These are phyloP conservation scores for Corinectria fuckeliana DNA, from an alignment of 2,329 filamentous ascomycete genomes.

Conservation along the genomic window DNA sequence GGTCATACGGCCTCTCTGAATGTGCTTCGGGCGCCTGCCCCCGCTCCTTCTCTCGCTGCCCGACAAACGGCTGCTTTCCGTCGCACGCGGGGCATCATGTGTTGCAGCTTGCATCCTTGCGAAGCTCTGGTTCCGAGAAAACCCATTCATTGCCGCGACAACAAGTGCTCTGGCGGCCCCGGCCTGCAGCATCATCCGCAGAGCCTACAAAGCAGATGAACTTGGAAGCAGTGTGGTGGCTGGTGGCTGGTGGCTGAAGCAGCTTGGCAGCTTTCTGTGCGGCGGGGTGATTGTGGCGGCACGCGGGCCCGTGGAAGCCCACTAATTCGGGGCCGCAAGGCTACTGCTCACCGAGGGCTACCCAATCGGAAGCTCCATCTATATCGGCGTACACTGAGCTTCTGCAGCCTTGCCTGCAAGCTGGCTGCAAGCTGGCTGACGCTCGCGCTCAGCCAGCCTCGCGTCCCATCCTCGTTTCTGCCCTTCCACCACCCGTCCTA, in stretches of 20 bases:
- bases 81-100: slow-evolving; percentile 23
- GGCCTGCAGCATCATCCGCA: slow-evolving; percentile 18
- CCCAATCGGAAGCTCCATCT: slow-evolving; percentile 27
- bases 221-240: not conserved
- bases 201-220: slow-evolving; percentile 9
- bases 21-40: slow-evolving; percentile 7
- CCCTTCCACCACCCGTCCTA: slow-evolving; percentile 8
- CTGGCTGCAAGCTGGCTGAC: slow-evolving; percentile 35
- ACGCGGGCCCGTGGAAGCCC: not conserved
- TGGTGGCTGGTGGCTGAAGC: no score
- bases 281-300: slow-evolving; percentile 13
- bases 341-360: not conserved
- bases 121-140: slow-evolving; percentile 18
- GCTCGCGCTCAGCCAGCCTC: slow-evolving; percentile 27
- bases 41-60: slow-evolving; percentile 18
- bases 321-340: slow-evolving; percentile 5
- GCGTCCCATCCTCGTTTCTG: slow-evolving; percentile 13
- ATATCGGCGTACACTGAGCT: slow-evolving; percentile 14
- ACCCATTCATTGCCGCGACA: slow-evolving; percentile 21
- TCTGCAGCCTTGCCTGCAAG: slow-evolving; percentile 39
- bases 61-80: slow-evolving; percentile 7
- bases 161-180: not conserved
- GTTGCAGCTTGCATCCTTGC: slow-evolving; percentile 26
- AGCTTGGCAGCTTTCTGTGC: not conserved
- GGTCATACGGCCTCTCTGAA: slow-evolving; percentile 4